These are phyloP conservation scores for Lodderomyces parapsilosis DNA, from an alignment of 1,139 yeast species.

Conservation along the genomic window DNA sequence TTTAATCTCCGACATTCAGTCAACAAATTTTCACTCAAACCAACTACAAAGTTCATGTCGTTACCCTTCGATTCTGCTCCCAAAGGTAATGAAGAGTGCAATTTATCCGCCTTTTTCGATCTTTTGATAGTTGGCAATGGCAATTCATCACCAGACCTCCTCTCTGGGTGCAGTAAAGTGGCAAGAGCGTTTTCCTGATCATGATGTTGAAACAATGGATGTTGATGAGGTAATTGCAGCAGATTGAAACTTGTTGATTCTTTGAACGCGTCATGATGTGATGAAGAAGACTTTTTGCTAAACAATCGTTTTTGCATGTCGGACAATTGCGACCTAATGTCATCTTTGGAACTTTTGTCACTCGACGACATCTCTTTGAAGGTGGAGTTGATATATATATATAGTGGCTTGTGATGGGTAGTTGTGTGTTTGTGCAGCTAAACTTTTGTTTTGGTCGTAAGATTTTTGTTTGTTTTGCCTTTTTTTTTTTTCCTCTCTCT, in stretches of 20 bases:
- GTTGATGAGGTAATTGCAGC: conserved; percentile 1
- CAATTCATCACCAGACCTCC: neutral
- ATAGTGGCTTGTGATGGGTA: too few species aligned
- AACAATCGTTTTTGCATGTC: conserved; percentile 59
- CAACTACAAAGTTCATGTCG: conserved; percentile 80
- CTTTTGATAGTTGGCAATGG: conserved; percentile 6
- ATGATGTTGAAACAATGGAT: conserved; percentile 5
- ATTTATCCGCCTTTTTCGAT: conserved; percentile 7
- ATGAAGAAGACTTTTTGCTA: conserved; percentile 24
- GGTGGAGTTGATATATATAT: neutral
- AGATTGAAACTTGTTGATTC: conserved; percentile 13
- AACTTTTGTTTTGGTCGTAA: neutral
- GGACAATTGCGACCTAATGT: conserved; percentile 58
- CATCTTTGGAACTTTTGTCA: conserved; percentile 22
- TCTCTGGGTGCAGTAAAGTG: conserved; percentile 16
- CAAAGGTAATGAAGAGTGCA: conserved; percentile 30
- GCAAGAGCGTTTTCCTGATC: conserved; percentile 21
- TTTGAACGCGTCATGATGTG: conserved; percentile 22
- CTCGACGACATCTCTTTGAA: conserved; percentile 14
- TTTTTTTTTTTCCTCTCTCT: too few species aligned
- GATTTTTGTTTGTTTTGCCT: conserved; percentile 1
- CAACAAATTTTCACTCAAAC: conserved; percentile 75
- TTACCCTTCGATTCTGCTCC: conserved; percentile 52
- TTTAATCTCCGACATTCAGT: conserved; percentile 77
- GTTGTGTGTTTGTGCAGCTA: neutral